Evolutionary conservation across 108 stramenopile species (phyloP), one percentile per base, ranked within the genome.

Genomic region (Nitzschia putrida): DNA sequence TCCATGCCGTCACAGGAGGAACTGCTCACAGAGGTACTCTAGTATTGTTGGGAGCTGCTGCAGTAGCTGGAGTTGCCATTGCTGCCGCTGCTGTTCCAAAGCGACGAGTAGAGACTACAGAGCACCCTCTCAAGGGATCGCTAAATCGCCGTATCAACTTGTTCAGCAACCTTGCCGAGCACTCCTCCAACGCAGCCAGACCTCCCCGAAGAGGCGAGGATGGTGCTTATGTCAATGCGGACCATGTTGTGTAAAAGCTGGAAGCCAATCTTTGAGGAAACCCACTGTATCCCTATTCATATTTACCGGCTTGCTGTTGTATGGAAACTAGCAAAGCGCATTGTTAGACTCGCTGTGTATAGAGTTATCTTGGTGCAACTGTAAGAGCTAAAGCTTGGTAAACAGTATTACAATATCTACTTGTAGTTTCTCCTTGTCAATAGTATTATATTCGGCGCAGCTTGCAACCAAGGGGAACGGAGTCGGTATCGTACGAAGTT

Each of bases 141-240:
- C 60, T 79, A 22, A 79, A 64, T 42, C 54, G 57, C 49, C 53
- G 78, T 39, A 79, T 79, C 25, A 67, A 73, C 22, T 21, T 79
- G 20, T 79, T 79, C 53, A 57, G 39, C 23, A 53, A 73, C 37
- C 25, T 79, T 42, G 78, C 78, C 23, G 42, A 50, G n/a, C 78
- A 79, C 53, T 21, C 63, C 0, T 26, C 43, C 16, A 52, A 61
- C 26, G 51, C 64, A 0, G 67, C 66, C 12, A 57, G 78, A 52
- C 78, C 78, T 0, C 72, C 78, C 47, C 66, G 78, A 64, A 49
- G 71, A 68, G 72, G 47, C 22, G 72, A 79, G 37, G 78, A 79
- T 29, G 72, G 69, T 26, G 59, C 47, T 10, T 77, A 77, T 53
- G 61, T 77, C 63, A 77, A 77, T 71, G 76, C 76, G 26, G 69